Conservation (phyloP, 2,329 filamentous ascomycete species). For the Cladosporium sp. region DNA sequence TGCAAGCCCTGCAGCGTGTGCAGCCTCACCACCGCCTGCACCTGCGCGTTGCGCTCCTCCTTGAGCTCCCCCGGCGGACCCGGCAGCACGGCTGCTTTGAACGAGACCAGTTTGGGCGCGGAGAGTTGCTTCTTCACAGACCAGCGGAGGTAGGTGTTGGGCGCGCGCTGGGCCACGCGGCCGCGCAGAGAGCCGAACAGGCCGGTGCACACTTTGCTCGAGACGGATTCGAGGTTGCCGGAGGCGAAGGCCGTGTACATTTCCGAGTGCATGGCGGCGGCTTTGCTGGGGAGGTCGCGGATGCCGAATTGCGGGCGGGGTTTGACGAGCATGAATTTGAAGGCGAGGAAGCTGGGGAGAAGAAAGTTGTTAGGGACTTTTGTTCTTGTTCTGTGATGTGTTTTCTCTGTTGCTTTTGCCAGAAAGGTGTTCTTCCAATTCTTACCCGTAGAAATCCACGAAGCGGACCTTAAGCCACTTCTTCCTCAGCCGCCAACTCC, state of each 20-base stretch:
- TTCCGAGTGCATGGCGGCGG: conserved; percentile 38
- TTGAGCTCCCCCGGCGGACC: background rate
- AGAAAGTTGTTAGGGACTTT: background rate
- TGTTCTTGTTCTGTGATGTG: background rate
- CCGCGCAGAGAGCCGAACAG: conserved; percentile 26
- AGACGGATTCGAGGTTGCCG: conserved; percentile 31
- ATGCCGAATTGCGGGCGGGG: conserved; percentile 30
- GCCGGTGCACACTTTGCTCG: conserved; percentile 20
- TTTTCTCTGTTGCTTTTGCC: no score
- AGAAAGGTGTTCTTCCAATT: background rate
- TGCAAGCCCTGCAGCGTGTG: conserved; percentile 25
- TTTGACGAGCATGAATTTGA: conserved; percentile 13
- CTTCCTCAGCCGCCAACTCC: conserved; percentile 18
- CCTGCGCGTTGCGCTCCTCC: conserved; percentile 12
- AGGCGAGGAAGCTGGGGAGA: background rate
- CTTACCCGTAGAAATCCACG: background rate
- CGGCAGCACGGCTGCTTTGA: conserved; percentile 19
- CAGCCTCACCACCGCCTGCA: conserved; percentile 31
- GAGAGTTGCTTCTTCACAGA: conserved; percentile 25
- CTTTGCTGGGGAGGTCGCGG: conserved; percentile 34
- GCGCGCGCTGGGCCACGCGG: conserved; percentile 32
- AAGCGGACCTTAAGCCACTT: conserved; percentile 9
- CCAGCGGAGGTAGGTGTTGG: conserved; percentile 31
- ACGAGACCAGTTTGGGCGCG: conserved; percentile 25
- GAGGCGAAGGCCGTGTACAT: conserved; percentile 47